Base-by-base conservation (phyloP, 108 stramenopile genomes). In the Nitzschia putrida region DNA sequence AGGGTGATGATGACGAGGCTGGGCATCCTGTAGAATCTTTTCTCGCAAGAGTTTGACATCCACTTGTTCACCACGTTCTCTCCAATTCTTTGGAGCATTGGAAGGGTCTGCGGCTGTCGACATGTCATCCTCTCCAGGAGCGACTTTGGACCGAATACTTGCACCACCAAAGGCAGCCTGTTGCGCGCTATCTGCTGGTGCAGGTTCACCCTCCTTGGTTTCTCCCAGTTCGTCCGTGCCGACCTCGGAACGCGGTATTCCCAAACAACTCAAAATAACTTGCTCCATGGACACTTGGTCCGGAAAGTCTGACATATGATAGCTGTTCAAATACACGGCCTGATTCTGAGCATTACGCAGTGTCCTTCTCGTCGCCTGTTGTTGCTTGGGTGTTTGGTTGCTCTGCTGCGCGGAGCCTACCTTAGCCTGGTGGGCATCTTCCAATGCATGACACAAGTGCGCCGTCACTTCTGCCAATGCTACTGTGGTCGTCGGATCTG, bases 391-490 rank as follows among this genome's bases (percentile, higher is more conserved):
- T 50, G 63, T 53, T 14, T 68, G 44, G 47, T 16, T 6, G 6
- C n/a, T 49, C 2, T 16, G 11, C 13, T 9, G n/a, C 18, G 3
- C n/a, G 47, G 47, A 49, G 3, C n/a, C 14, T 4, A 18, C 47
- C 47, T 16, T 49, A 3, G 47, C 47, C 8, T 58, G 37, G 14
- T 77, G 67, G 0, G 61, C 50, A 29, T 86, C 76, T 61, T 93
- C 89, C 74, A 93, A 69, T 23, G 92, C 89, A 75, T 88, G 82
- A 54, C 89, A 90, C 51, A 93, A 65, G 56, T 90, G 79, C 23
- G 92, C 92, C 34, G 87, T 87, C n/a, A 86, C 86, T 76, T 93
- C 89, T 16, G 89, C 92, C 68, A 90, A 74, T 6, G 87, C 84
- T 61, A 80, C 49, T 5, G 83, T 89, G 34, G 88, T 83, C 6